A percentile compares a stretch with the other conserved stretches of the same genome.
Evolutionary conservation across 192 early-diverging fungal genomes (phyloP).

Genomic region (Dissophora ornata): DNA sequence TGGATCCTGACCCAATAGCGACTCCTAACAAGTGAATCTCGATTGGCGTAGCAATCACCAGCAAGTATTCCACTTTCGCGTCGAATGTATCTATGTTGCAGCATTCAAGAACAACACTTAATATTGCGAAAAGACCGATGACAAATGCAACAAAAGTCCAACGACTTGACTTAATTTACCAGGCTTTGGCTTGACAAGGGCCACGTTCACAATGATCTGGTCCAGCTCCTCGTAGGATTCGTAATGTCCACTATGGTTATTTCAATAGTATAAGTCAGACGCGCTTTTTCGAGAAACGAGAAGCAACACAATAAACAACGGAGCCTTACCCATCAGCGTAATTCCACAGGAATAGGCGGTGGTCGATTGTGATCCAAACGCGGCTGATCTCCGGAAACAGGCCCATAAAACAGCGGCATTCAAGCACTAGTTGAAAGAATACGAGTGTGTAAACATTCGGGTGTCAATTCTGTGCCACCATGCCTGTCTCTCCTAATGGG

Average conservation of each 20-base stretch:
- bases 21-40: constrained; percentile 88
- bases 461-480: not conserved
- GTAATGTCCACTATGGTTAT: constrained; percentile 56
- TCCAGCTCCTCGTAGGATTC: constrained; percentile 88
- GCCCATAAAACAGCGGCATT: constrained; percentile 88
- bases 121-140: not conserved
- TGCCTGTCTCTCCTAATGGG: too few relatives aligned
- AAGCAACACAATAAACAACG: not conserved
- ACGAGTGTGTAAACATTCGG: not conserved
- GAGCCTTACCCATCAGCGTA: constrained; percentile 75
- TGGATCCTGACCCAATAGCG: constrained; percentile 61
- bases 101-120: not conserved
- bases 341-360: constrained; percentile 92
- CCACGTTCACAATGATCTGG: constrained; percentile 88
- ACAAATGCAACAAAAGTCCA: not conserved
- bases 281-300: not conserved
- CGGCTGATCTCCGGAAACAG: constrained; percentile 90
- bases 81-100: constrained; percentile 76
- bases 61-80: constrained; percentile 82
- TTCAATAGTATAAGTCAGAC: not conserved
- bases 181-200: constrained; percentile 76
- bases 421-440: constrained; percentile 48
- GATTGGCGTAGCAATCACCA: constrained; percentile 88
- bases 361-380: constrained; percentile 93
- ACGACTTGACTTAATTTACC: constrained; percentile 53